Evolutionary conservation across 768 basidiomycete species (phyloP).

Genomic region (Galerina sulciceps): DNA sequence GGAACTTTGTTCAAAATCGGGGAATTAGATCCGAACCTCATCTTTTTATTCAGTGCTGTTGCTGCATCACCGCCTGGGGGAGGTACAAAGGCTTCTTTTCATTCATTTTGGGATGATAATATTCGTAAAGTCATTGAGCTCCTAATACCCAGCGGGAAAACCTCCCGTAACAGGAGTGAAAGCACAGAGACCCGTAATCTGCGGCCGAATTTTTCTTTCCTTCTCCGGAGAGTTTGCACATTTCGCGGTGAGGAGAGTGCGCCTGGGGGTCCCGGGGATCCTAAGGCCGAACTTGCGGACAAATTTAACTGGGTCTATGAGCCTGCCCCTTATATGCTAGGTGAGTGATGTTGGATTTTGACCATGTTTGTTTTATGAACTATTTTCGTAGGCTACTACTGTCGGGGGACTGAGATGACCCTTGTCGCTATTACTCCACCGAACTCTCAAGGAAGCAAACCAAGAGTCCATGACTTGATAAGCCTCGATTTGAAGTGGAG

Average conservation of each 20-base stretch:
- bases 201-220: slow-evolving; percentile 24
- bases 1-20: not conserved
- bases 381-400: slow-evolving; percentile 19
- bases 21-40: not conserved
- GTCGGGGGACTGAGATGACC: slow-evolving; percentile 14
- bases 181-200: slow-evolving; percentile 17
- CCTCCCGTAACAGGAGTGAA: slow-evolving; percentile 21
- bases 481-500: slow-evolving; percentile 6
- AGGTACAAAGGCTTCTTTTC: slow-evolving; percentile 16
- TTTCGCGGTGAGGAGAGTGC: slow-evolving; percentile 30
- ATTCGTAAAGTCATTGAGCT: slow-evolving; percentile 22
- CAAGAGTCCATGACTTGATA: slow-evolving; percentile 16
- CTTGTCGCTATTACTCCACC: not conserved
- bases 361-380: slow-evolving; percentile 45
- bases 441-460: not conserved
- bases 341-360: slow-evolving; percentile 13
- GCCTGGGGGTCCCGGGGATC: slow-evolving; percentile 15
- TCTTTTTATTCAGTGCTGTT: not conserved
- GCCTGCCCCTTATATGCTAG: slow-evolving; percentile 26
- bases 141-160: slow-evolving; percentile 19
- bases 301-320: slow-evolving; percentile 27
- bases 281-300: slow-evolving; percentile 17
- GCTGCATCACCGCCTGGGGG: not conserved
- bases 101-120: slow-evolving; percentile 28
- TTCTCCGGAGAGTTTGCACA: slow-evolving; percentile 18